These are phyloP conservation scores for Annulohypoxylon maeteangense DNA, from an alignment of 495 filamentous ascomycete species.

Conservation along the genomic window DNA sequence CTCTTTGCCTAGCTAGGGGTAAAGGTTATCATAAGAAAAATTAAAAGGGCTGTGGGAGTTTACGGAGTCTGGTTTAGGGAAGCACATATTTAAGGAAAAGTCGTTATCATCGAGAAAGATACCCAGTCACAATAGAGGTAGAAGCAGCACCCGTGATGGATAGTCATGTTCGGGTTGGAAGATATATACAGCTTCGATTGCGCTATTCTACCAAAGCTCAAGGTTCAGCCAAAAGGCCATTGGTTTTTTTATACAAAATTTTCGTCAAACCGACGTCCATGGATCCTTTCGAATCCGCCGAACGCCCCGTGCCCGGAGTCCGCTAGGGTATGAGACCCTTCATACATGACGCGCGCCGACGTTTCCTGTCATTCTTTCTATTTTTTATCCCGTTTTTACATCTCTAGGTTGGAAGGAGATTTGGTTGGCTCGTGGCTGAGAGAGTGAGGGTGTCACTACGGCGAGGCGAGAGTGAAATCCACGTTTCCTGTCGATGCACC, in stretches of 20 bases:
- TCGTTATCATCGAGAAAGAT: slow-evolving; percentile 29
- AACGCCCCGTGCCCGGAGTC: slow-evolving; percentile 1
- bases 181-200: slow-evolving; percentile 25
- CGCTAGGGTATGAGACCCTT: slow-evolving; percentile 15
- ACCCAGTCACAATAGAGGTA: slow-evolving; percentile 32
- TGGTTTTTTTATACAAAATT: slow-evolving; percentile 18
- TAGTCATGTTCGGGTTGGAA: neutral
- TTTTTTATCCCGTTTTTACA: neutral
- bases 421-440: neutral
- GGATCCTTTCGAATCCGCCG: slow-evolving; percentile 1
- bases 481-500: slow-evolving; percentile 62
- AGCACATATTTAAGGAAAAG: neutral
- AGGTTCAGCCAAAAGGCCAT: slow-evolving; percentile 13
- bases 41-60: too few species aligned
- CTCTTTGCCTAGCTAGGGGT: neutral
- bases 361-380: neutral
- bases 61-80: neutral
- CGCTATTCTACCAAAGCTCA: neutral
- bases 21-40: neutral
- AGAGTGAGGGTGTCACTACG: slow-evolving; percentile 25
- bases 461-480: slow-evolving; percentile 53
- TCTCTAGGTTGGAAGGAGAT: neutral
- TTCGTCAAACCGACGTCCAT: neutral
- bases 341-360: slow-evolving; percentile 4
- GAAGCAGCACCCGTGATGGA: neutral